Percentiles rank a stretch among this genome's conserved stretches.
These are phyloP conservation scores for Fabrea salina DNA, from an alignment of 169 alveolate species.

Conservation along the genomic window DNA sequence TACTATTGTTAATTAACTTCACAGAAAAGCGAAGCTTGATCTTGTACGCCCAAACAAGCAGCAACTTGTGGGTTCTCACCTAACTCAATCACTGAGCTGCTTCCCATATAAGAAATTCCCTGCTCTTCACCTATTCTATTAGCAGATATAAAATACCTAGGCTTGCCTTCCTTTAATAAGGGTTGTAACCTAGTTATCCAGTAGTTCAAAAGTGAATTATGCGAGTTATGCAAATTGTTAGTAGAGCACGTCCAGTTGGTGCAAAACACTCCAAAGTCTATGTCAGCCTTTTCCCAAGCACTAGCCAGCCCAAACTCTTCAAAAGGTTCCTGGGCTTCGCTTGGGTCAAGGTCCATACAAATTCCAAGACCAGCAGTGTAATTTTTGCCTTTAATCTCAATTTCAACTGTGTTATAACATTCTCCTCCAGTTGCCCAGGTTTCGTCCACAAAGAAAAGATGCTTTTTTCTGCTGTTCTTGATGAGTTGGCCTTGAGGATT, in stretches of 20 bases:
- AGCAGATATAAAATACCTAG: conserved; percentile 46
- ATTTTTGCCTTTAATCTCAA: conserved; percentile 39
- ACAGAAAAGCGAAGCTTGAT: no score
- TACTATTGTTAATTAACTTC: no score
- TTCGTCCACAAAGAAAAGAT: conserved; percentile 59
- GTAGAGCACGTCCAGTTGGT: conserved; percentile 50
- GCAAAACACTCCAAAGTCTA: conserved; percentile 56
- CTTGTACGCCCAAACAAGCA: no score
- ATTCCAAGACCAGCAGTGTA: conserved; percentile 68
- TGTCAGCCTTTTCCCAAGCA: conserved; percentile 45
- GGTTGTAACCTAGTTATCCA: conserved; percentile 66
- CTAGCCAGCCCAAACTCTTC: conserved; percentile 55
- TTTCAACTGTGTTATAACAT: conserved; percentile 51
- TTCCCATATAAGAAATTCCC: conserved; percentile 47
- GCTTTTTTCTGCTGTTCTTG: conserved; percentile 56
- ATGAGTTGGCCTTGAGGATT: conserved; percentile 59
- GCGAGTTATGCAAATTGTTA: conserved; percentile 24
- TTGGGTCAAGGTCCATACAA: conserved; percentile 77
- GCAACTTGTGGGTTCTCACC: no score
- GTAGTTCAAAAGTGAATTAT: conserved; percentile 48
- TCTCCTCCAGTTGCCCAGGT: conserved; percentile 74
- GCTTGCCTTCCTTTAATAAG: conserved; percentile 20
- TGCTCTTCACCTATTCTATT: conserved; percentile 66
- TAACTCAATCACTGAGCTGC: conserved; percentile 47
- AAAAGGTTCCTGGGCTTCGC: conserved; percentile 50